phyloP scores from a whole-genome alignment of 2,329 filamentous ascomycete species.

The Botrytis aclada region DNA sequence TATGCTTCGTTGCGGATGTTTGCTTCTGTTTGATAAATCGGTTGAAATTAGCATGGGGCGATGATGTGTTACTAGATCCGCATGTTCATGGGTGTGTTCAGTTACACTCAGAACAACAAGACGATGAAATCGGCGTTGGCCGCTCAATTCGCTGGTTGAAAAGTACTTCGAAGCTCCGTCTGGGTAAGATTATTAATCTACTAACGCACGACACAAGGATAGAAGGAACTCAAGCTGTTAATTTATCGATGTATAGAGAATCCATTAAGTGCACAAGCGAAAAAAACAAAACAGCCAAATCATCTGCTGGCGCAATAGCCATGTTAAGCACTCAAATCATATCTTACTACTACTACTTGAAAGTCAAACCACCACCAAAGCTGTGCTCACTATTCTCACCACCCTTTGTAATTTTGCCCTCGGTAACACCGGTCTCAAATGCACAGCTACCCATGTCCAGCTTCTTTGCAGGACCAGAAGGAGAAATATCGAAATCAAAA shows the following conservation, averaged over 20 bases:
- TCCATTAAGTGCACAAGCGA: not conserved
- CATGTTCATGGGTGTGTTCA: not conserved
- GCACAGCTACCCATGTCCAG: constrained; percentile 70
- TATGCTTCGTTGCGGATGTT: not conserved
- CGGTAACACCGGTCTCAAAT: constrained; percentile 49
- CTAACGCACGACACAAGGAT: not conserved
- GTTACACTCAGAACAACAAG: not conserved
- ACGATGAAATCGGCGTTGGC: not conserved
- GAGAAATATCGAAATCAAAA: constrained; percentile 88
- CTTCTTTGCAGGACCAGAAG: constrained; percentile 55
- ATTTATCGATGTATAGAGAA: not conserved
- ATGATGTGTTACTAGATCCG: not conserved
- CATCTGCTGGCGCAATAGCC: not conserved
- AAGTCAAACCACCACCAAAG: constrained; percentile 51
- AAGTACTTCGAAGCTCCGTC: not conserved
- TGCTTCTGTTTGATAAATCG: not conserved
- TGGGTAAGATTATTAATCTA: not conserved
- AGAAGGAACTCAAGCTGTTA: not conserved
- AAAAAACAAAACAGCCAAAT: not conserved
- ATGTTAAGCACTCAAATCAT: not conserved
- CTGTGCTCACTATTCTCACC: constrained; percentile 48
- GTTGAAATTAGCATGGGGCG: not conserved
- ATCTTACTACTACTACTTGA: constrained; percentile 38
- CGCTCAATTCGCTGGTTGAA: not conserved
- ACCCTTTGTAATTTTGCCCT: constrained; percentile 45